Evolutionary conservation across 1,284 basidiomycete species (phyloP), one percentile per base, ranked within the genome.

Genomic region (Vanrija humicola): DNA sequence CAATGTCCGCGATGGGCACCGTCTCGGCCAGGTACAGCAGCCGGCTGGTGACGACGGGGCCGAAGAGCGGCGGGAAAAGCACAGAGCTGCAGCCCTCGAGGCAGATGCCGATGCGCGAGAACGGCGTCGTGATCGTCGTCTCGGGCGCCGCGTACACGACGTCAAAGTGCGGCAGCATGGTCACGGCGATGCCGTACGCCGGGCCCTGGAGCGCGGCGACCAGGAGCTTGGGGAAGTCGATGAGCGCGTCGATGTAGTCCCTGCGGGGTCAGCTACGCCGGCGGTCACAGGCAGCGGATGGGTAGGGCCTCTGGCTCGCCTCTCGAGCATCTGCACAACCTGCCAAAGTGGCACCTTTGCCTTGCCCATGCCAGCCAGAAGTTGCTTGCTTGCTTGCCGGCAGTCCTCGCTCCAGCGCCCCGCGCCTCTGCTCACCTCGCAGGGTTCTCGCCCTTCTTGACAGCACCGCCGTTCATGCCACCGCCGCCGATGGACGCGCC

Each of bases 181-280:
- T 48, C 23, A 26, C 26, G 12, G 34, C 29, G 46, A 48, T 38
- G 19, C 46, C 46, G 46, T 28, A 38, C 19, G 46, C 29, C 19
- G 46, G 29, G 19, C 46, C 46, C 14, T 48, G 46, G 10, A 48
- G 21, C 12, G 29, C 38, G 14, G 46, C 29, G 8, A 26, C 46
- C 29, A 39, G 34, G 19, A 48, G 46, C 46, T 48, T 48, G 46
- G 46, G 46, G 19, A 48, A 48, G 46, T 48, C 46, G 21, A 48
- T 48, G 23, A 48, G 34, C 34, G 38, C 19, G 18, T 48, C 46
- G 7, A 48, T 48, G 21, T 39, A 48, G 18, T 48, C 34, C 9
- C 38, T 38, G 34, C 12, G 34, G 34, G 34, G 34, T 34, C 2
- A 34, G 34, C 12, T 12, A 12, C 2, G 34, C 12, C 5, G 6